Conservation (phyloP, 2,329 filamentous ascomycete genomes). For the Trichoderma koningii region DNA sequence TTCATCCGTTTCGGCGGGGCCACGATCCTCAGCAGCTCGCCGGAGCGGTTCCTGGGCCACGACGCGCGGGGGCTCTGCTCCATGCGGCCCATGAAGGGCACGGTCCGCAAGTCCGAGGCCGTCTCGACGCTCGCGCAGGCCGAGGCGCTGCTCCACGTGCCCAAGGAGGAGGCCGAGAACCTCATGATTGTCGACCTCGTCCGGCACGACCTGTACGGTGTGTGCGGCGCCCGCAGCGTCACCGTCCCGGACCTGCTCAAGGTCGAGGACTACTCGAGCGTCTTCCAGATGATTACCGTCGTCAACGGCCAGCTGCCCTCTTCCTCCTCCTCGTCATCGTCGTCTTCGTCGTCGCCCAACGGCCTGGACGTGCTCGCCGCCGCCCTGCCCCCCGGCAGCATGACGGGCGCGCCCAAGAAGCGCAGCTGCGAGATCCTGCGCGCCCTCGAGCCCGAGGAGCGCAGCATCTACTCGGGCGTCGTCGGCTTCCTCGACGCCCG, state of each 20-base stretch:
- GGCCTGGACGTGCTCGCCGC: constrained; percentile 76
- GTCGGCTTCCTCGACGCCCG: constrained; percentile 87
- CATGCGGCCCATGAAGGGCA: constrained; percentile 96
- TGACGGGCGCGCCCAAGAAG: constrained; percentile 97
- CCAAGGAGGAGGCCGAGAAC: constrained; percentile 93
- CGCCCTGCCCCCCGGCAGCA: constrained; percentile 84
- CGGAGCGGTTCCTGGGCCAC: constrained; percentile 79
- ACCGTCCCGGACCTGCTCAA: constrained; percentile 75
- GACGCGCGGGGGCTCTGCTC: constrained; percentile 60
- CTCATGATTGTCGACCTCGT: constrained; percentile 98
- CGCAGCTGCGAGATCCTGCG: constrained; percentile 82
- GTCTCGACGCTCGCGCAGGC: constrained; percentile 72
- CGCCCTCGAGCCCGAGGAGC: constrained; percentile 63
- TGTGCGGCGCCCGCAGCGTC: constrained; percentile 74
- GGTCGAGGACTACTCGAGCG: constrained; percentile 87
- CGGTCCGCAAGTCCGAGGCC: constrained; percentile 73
- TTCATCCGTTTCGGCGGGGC: constrained; percentile 70
- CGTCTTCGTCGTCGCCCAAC: constrained; percentile 43
- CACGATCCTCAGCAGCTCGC: constrained; percentile 80
- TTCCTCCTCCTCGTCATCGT: constrained; percentile 28
- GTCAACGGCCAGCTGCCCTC: constrained; percentile 68
- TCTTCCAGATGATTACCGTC: constrained; percentile 89
- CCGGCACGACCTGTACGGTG: constrained; percentile 87
- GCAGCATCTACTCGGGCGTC: constrained; percentile 84
- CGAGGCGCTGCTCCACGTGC: constrained; percentile 69